Evolutionary conservation across 2,329 filamentous ascomycete genomes (phyloP).

Genomic region (Hymenoscyphus occultus): DNA sequence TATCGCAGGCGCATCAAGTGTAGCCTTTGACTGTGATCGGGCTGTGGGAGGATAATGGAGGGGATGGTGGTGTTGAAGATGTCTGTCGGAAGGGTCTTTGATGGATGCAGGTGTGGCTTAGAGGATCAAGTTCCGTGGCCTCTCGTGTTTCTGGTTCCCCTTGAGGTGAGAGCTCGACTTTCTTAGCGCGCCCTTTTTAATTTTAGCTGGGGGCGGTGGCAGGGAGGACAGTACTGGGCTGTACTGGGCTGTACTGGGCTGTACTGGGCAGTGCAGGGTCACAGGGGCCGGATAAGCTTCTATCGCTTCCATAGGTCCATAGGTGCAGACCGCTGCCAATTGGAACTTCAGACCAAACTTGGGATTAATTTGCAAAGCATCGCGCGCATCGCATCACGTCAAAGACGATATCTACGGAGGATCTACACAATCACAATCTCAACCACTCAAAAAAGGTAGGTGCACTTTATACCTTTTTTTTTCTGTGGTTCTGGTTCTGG

Average conservation of each 20-base stretch:
- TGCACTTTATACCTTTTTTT: background rate
- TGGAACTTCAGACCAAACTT: background rate
- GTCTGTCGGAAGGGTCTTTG: background rate
- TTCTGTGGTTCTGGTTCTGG: background rate
- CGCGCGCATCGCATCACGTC: background rate
- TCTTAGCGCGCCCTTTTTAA: conserved; percentile 10
- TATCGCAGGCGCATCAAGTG: background rate
- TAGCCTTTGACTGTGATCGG: background rate
- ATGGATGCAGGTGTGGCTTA: background rate
- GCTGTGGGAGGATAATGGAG: background rate
- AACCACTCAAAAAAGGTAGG: background rate
- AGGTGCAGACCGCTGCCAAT: background rate
- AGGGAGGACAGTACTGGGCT: too few relatives aligned
- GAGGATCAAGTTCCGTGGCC: conserved; percentile 8
- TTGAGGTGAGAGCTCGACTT: conserved; percentile 6
- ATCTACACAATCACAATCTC: background rate
- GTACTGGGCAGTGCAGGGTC: background rate
- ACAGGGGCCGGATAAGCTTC: background rate
- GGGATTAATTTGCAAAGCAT: conserved; percentile 1
- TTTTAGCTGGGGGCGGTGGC: background rate
- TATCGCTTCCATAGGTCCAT: conserved; percentile 5
- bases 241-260: too few relatives aligned
- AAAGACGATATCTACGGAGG: background rate
- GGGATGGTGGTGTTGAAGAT: background rate
- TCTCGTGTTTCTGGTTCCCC: conserved; percentile 8